Evolutionary conservation across 192 early-diverging fungal species (phyloP).

Genomic region (Neocallimastix lanati): DNA sequence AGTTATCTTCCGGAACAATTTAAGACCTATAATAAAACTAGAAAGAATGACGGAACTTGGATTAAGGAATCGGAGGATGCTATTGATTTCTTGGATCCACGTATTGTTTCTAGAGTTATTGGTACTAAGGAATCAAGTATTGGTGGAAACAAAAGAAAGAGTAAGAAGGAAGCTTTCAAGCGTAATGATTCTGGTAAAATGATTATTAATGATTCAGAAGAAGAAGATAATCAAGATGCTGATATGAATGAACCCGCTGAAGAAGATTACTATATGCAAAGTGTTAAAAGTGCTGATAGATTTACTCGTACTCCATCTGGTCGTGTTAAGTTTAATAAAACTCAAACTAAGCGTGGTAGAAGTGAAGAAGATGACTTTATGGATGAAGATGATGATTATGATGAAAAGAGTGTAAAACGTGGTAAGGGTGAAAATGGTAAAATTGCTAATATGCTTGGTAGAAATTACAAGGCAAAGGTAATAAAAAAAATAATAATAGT

Average conservation of each 20-base stretch:
- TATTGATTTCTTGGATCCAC: conserved; percentile 79
- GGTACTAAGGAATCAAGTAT: not conserved
- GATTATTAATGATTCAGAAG: conserved; percentile 57
- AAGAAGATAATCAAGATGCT: conserved; percentile 11
- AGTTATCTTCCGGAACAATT: conserved; percentile 27
- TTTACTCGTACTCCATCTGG: conserved; percentile 67
- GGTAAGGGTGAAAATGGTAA: conserved; percentile 7
- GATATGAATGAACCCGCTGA: conserved; percentile 17
- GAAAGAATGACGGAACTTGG: conserved; percentile 26
- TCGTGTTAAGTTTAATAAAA: conserved; percentile 78
- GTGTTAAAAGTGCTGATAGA: conserved; percentile 57
- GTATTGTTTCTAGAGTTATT: conserved; percentile 42
- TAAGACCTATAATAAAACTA: conserved; percentile 46
- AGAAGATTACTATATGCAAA: conserved; percentile 71
- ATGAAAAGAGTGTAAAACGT: not conserved
- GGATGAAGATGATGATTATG: conserved; percentile 9
- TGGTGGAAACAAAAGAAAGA: conserved; percentile 9
- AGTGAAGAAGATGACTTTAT: conserved; percentile 44
- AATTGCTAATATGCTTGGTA: conserved; percentile 8
- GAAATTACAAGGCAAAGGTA: conserved; percentile 6
- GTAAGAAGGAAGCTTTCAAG: conserved; percentile 26
- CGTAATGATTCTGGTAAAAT: conserved; percentile 56
- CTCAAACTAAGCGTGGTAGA: conserved; percentile 15
- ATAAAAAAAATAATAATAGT: conserved; percentile 5
- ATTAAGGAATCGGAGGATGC: conserved; percentile 24